Base-by-base conservation (phyloP, 495 filamentous ascomycete species). In the Daldinia grandis region DNA sequence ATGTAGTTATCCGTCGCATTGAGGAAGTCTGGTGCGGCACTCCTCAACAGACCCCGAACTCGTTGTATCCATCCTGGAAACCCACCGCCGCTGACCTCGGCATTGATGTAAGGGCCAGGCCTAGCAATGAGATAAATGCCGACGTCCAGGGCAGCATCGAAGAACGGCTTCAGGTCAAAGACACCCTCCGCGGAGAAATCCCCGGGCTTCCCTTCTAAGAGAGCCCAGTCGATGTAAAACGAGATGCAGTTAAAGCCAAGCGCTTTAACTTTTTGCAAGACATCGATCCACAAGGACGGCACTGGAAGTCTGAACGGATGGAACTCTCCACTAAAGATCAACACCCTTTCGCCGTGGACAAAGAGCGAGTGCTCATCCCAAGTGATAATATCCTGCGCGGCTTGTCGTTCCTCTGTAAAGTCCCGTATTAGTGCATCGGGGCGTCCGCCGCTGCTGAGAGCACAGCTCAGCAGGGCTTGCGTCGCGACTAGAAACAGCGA, bases 181-280 rank as follows among this genome's bases (percentile, higher is more conserved):
- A 93, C 82, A 0, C 92, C 92, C 9, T 91, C 87, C 0, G 88
- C 90, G 10, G 80, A 79, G 72, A 92, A 93, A 15, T 86, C 80
- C 0, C 90, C 92, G 1, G 83, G 89, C 62, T 90, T 87, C 30
- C 91, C 91, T 78, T 95, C 92, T 1, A 92, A 74, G n/a, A 94
- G 78, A n/a, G 89, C 90, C 92, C 92, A 95, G 69, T 93, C 84
- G 15, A 87, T 79, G 72, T 93, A 93, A 78, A 94, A 91, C 0
- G 88, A 91, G 15, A 92, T 88, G n/a, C 84, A 81, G 66, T 90
- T 93, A 78, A 92, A 93, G 1, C 92, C 92, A 0, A 92, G 75
- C 27, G 91, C 90, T 76, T 89, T 92, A 78, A 93, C 85, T 78
- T 95, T 95, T 71, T 93, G 88, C 72, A 95, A 88, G 31, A 94